These are phyloP conservation scores for Puccinia polysora DNA, from an alignment of 1,284 basidiomycete species.

Conservation along the genomic window DNA sequence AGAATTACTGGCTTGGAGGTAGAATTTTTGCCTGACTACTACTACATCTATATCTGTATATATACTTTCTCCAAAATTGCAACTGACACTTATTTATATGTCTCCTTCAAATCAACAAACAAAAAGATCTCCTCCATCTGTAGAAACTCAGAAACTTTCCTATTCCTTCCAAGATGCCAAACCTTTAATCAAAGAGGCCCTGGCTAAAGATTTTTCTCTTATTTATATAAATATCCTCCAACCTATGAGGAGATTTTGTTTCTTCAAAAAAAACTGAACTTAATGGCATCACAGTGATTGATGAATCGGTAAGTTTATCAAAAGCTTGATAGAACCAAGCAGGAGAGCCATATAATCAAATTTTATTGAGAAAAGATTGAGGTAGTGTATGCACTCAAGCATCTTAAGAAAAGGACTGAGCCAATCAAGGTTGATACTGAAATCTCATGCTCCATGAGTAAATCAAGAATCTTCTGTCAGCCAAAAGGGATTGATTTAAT, in stretches of 20 bases:
- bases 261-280: no score
- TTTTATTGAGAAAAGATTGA: slow-evolving; percentile 51
- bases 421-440: slow-evolving; percentile 49
- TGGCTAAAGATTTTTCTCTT: slow-evolving; percentile 48
- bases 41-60: no score
- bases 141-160: slow-evolving; percentile 52
- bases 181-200: slow-evolving; percentile 49
- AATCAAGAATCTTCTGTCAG: slow-evolving; percentile 51
- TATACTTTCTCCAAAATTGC: no score
- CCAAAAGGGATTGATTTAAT: slow-evolving; percentile 54
- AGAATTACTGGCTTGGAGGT: slow-evolving; percentile 6
- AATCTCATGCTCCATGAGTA: slow-evolving; percentile 50
- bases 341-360: slow-evolving; percentile 52
- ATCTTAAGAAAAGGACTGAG: slow-evolving; percentile 53
- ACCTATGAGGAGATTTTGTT: no score
- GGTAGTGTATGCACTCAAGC: slow-evolving; percentile 50
- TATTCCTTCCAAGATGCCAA: slow-evolving; percentile 52
- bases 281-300: no score
- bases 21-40: slow-evolving; percentile 3
- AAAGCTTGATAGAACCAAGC: slow-evolving; percentile 53
- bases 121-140: not conserved
- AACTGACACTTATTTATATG: no score
- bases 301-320: no score
- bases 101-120: not conserved
- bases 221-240: no score